phyloP scores from a whole-genome alignment of 148 eudicot genomes.

The Polygonum aviculare region DNA sequence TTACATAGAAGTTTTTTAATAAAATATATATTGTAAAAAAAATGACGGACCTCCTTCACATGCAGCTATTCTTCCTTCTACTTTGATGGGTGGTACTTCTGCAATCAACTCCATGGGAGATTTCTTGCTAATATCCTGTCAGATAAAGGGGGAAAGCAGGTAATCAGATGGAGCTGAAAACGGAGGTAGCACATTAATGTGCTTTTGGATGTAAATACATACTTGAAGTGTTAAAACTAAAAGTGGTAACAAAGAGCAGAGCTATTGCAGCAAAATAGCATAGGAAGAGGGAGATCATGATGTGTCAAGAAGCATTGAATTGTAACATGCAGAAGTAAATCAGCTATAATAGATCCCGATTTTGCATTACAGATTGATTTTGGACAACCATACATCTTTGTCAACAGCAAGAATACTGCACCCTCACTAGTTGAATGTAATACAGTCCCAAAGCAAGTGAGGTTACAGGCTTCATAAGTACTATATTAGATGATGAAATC shows the following conservation, averaged over 20 bases:
- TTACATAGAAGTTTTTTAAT: background rate
- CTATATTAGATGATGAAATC: background rate
- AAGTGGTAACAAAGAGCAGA: background rate
- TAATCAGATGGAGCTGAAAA: background rate
- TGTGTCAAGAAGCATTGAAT: background rate
- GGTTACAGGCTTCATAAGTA: background rate
- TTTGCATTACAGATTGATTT: background rate
- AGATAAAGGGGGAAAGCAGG: background rate
- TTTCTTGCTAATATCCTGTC: slow-evolving; percentile 71
- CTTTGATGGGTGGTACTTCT: slow-evolving; percentile 95
- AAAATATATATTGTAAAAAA: background rate
- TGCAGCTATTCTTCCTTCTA: slow-evolving; percentile 74
- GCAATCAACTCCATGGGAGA: slow-evolving; percentile 96
- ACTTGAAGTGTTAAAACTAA: background rate
- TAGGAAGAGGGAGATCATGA: background rate
- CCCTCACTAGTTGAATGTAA: background rate
- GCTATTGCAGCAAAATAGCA: background rate
- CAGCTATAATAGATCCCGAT: background rate
- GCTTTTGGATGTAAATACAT: background rate
- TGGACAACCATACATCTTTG: background rate
- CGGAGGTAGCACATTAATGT: background rate
- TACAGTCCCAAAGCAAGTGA: background rate
- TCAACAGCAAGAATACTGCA: background rate
- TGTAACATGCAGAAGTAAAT: background rate
- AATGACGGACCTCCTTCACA: slow-evolving; percentile 75